Base-by-base conservation (phyloP, 371 early-diverging fungal species). In the Cokeromyces recurvatus region DNA sequence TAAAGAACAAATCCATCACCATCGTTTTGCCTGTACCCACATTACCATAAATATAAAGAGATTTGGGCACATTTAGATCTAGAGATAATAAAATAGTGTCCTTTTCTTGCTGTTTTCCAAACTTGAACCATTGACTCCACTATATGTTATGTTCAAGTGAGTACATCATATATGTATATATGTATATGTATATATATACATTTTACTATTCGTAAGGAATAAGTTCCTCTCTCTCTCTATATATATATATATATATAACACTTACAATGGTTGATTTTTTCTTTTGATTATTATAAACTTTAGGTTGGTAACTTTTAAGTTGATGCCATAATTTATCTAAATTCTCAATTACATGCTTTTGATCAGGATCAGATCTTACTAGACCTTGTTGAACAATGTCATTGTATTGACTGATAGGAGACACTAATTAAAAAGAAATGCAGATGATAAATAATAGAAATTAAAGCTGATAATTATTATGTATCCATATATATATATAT, bases 1-100 rank as follows among this genome's bases (percentile, higher is more conserved):
- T 75, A 65, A 85, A 95, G 51, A 95, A 91, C 39, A 97, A 62
- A 66, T 97, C 94, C 98, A 97, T 97, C n/a, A 91, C 77, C 81
- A 93, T 91, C 0, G 96, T 95, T 53, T 97, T 97, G 16, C 98
- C 98, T 0, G 88, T 87, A 19, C 91, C 79, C 14, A 92, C 93
- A 53, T 85, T 83, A 21, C 93, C 93, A 58, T 85, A 82, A 7
- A 92, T 71, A 54, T 92, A 92, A 24, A 90, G 56, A 12, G 90
- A 88, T 22, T 68, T 69, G 4, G 83, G 84, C 21, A 53, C 42
- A 38, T 51, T 42, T 10, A 35, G 17, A 29, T 42, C 43, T 0
- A 41, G 29, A n/a, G n/a, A n/a, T 27, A 27, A 16, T 3, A 29
- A 31, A 12, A 41, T 42, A 23, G 43, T 22, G 35, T 43, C 23